Conservation (phyloP, 495 filamentous ascomycete genomes). For the Xylaria castorea region DNA sequence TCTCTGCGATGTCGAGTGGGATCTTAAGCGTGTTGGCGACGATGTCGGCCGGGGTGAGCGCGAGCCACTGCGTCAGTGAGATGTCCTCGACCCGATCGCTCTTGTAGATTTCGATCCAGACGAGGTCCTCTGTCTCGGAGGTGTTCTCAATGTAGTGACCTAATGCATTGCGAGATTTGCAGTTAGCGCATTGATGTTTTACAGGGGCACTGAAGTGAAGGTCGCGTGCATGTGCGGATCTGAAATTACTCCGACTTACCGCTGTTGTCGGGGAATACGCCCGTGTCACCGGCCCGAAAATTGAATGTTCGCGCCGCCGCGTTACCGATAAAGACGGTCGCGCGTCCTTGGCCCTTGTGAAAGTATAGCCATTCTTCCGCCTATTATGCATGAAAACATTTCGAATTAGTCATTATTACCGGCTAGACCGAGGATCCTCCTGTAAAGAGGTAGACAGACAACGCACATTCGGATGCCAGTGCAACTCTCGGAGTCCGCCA, state of each 20-base stretch:
- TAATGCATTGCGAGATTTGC: not conserved
- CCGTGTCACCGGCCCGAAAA: constrained; percentile 68
- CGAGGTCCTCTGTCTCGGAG: constrained; percentile 62
- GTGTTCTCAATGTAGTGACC: constrained; percentile 72
- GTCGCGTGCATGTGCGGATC: not conserved
- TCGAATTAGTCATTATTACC: constrained; percentile 7
- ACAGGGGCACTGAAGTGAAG: too few relatives aligned
- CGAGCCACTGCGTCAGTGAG: constrained; percentile 68
- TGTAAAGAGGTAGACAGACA: not conserved
- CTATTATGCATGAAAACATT: constrained; percentile 43
- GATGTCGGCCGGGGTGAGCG: constrained; percentile 65
- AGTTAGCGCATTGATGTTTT: not conserved
- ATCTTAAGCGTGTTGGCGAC: constrained; percentile 66
- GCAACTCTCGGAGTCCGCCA: constrained; percentile 65
- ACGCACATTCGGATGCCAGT: constrained; percentile 69
- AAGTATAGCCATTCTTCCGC: constrained; percentile 72
- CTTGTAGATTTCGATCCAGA: constrained; percentile 73
- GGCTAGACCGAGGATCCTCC: too few relatives aligned
- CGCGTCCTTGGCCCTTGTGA: constrained; percentile 62
- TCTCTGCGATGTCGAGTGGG: constrained; percentile 59
- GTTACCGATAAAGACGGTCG: constrained; percentile 67
- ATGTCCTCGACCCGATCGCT: constrained; percentile 65
- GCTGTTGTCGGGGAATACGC: constrained; percentile 68
- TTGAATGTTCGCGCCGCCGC: constrained; percentile 67
- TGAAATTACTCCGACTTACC: constrained; percentile 40